Percentiles rank a stretch among this genome's conserved stretches.
Conservation (phyloP, 1,284 basidiomycete genomes). For the Phellinidium pouzarii region DNA sequence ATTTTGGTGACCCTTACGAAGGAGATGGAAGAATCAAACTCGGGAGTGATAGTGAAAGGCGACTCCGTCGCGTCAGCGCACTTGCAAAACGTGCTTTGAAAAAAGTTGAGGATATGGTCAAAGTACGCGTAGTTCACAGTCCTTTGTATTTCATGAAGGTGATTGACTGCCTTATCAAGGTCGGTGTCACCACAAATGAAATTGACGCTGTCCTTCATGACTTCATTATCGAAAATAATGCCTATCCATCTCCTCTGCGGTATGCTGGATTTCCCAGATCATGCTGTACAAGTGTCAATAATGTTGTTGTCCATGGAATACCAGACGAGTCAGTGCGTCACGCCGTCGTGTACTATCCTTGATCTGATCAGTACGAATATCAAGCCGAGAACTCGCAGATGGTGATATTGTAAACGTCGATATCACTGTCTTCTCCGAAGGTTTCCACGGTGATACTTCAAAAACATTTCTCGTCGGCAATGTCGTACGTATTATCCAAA, state of each 20-base stretch:
- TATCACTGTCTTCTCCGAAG: slow-evolving; percentile 71
- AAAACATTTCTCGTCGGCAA: slow-evolving; percentile 73
- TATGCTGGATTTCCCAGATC: slow-evolving; percentile 82
- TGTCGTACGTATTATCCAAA: slow-evolving; percentile 42
- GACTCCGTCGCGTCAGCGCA: slow-evolving; percentile 50
- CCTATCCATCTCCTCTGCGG: slow-evolving; percentile 83
- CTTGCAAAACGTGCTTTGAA: slow-evolving; percentile 59
- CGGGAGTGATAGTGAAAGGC: slow-evolving; percentile 49
- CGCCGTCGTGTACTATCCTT: slow-evolving; percentile 4
- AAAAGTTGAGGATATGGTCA: slow-evolving; percentile 49
- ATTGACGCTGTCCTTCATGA: slow-evolving; percentile 71
- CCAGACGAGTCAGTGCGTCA: slow-evolving; percentile 63
- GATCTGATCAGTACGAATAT: not conserved
- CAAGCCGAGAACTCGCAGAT: slow-evolving; percentile 69
- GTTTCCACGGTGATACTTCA: slow-evolving; percentile 85
- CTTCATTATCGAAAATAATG: slow-evolving; percentile 58
- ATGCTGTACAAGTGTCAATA: slow-evolving; percentile 87
- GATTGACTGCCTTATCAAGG: slow-evolving; percentile 33
- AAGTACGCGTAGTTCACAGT: slow-evolving; percentile 34
- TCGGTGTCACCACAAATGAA: slow-evolving; percentile 66
- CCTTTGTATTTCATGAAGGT: slow-evolving; percentile 23
- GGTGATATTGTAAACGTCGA: slow-evolving; percentile 86
- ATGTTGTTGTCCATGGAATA: slow-evolving; percentile 79
- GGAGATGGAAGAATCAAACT: slow-evolving; percentile 44
- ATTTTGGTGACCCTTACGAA: slow-evolving; percentile 18